Percentiles rank a stretch among this genome's conserved stretches.
These are phyloP conservation scores for Xylaria polymorpha DNA, from an alignment of 2,329 filamentous ascomycete genomes.

Conservation along the genomic window DNA sequence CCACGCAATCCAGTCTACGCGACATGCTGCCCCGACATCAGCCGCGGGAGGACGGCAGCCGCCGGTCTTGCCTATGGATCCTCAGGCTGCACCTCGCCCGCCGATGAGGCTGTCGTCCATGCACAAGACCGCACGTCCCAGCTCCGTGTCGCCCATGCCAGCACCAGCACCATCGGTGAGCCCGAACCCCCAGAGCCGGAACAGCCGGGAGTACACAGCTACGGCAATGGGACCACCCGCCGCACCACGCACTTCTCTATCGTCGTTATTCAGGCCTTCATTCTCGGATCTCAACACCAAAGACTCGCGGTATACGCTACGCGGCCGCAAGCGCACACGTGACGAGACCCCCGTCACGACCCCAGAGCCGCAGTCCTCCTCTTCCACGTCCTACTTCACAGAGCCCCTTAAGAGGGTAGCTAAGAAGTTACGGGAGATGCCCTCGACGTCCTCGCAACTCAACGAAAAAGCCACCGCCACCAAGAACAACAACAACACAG, in stretches of 20 bases:
- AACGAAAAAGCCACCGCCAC: not conserved
- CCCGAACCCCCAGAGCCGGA: slow-evolving; percentile 16
- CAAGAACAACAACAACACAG: slow-evolving; percentile 17
- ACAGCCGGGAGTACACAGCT: slow-evolving; percentile 16
- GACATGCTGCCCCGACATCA: slow-evolving; percentile 53
- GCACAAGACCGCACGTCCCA: slow-evolving; percentile 21
- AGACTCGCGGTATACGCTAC: slow-evolving; percentile 45
- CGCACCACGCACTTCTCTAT: slow-evolving; percentile 26
- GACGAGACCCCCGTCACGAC: slow-evolving; percentile 44
- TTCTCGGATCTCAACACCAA: slow-evolving; percentile 37
- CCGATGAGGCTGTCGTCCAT: slow-evolving; percentile 42
- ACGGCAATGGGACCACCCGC: not conserved
- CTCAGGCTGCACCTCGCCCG: slow-evolving; percentile 40
- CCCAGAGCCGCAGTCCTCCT: slow-evolving; percentile 41
- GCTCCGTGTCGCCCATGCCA: slow-evolving; percentile 16
- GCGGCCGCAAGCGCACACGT: slow-evolving; percentile 65
- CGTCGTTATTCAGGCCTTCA: slow-evolving; percentile 31
- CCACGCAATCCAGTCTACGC: slow-evolving; percentile 68
- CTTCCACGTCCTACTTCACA: slow-evolving; percentile 38
- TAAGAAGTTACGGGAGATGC: slow-evolving; percentile 67
- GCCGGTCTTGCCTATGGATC: slow-evolving; percentile 34
- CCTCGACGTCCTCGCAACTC: slow-evolving; percentile 44
- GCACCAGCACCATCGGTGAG: not conserved
- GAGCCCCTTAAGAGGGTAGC: slow-evolving; percentile 53
- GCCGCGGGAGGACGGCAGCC: slow-evolving; percentile 22